Evolutionary conservation across 2,329 filamentous ascomycete species (phyloP).

Genomic region (Colletotrichum limetticola): DNA sequence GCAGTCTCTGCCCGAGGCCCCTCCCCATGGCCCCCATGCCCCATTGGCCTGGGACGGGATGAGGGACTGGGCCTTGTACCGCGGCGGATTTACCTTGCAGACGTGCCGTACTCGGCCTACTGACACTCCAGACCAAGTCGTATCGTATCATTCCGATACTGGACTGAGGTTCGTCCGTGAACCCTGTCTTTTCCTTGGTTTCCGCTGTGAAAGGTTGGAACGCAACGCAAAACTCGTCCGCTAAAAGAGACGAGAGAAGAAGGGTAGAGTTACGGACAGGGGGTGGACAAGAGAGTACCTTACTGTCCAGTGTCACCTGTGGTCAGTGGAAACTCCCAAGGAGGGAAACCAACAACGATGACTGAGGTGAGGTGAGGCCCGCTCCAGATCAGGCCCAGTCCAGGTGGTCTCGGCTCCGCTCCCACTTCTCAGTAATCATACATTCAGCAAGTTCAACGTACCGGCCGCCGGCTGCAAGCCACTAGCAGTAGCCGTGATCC

Average conservation of each 20-base stretch:
- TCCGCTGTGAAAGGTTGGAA: constrained; percentile 24
- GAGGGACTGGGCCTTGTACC: constrained; percentile 34
- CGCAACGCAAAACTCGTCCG: constrained; percentile 19
- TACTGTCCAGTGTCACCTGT: not conserved
- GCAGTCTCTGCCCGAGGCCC: constrained; percentile 32
- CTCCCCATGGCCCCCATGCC: constrained; percentile 32
- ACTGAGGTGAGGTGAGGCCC: not conserved
- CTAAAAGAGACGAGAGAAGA: constrained; percentile 18
- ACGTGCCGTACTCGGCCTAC: constrained; percentile 34
- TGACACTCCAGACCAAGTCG: constrained; percentile 36
- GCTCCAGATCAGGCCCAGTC: constrained; percentile 1
- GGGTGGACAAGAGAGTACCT: constrained; percentile 2
- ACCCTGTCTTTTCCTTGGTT: constrained; percentile 25
- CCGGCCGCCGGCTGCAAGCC: constrained; percentile 19
- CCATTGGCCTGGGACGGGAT: constrained; percentile 25
- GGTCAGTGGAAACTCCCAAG: not conserved
- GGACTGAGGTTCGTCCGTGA: constrained; percentile 38
- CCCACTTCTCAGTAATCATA: constrained; percentile 1
- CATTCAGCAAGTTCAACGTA: constrained; percentile 5
- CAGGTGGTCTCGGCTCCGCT: constrained; percentile 23
- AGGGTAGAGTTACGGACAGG: not conserved
- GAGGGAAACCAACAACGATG: constrained; percentile 7
- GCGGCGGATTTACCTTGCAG: constrained; percentile 45
- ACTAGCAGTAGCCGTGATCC: constrained; percentile 3
- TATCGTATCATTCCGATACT: constrained; percentile 38